Percentiles rank a stretch among this genome's conserved stretches.
phyloP scores from a whole-genome alignment of 116 monocot species.

The Posidonia oceanica region DNA sequence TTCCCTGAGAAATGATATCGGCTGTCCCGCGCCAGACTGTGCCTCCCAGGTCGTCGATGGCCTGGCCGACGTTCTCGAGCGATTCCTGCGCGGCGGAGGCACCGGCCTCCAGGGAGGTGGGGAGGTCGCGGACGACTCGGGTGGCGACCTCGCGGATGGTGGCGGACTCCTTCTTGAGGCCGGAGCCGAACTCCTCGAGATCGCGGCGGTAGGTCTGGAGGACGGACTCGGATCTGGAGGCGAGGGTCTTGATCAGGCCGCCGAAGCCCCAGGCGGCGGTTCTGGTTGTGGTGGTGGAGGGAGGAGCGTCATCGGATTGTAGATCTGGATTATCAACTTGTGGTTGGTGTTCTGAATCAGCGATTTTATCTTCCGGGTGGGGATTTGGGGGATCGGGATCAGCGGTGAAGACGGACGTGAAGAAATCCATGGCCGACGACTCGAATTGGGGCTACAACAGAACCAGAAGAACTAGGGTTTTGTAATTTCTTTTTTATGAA shows the following conservation, averaged over 20 bases:
- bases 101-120: constrained; percentile 49
- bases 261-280: constrained; percentile 23
- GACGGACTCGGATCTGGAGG: constrained; percentile 72
- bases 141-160: constrained; percentile 57
- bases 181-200: constrained; percentile 90
- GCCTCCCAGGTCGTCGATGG: constrained; percentile 54
- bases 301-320: not conserved
- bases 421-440: constrained; percentile 68
- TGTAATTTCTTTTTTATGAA: too few relatives aligned
- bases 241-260: constrained; percentile 62
- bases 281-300: not conserved
- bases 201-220: constrained; percentile 83
- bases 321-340: not conserved
- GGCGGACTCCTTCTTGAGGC: constrained; percentile 72
- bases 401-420: constrained; percentile 69
- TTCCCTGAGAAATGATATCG: constrained; percentile 65
- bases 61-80: constrained; percentile 63
- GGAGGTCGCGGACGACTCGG: constrained; percentile 55
- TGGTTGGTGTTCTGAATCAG: not conserved
- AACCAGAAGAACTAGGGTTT: not conserved
- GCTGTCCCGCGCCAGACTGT: constrained; percentile 62
- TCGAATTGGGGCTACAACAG: not conserved
- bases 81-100: constrained; percentile 64
- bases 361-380: not conserved
- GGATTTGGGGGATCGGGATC: constrained; percentile 26